Evolutionary conservation across 177 flowering plant genomes (phyloP).

Genomic region (Vitis hybrid): DNA sequence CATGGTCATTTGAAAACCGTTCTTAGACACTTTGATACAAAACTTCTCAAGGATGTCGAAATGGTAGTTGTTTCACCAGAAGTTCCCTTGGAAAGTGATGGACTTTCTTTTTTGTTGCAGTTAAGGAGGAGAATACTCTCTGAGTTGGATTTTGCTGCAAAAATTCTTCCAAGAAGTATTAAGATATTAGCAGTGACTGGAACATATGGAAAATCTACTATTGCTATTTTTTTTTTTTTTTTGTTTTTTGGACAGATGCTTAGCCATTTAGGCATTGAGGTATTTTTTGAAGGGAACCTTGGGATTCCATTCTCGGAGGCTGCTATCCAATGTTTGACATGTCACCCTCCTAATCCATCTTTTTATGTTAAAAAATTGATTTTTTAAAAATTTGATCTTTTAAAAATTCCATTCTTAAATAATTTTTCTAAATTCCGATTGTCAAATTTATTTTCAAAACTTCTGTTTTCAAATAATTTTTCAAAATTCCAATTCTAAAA

Average conservation of each 20-base stretch:
- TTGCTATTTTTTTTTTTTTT: constrained; percentile 30
- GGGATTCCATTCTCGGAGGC: not conserved
- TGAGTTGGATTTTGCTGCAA: constrained; percentile 48
- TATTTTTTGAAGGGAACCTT: too few relatives aligned
- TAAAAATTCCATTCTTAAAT: too few relatives aligned
- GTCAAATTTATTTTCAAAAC: too few relatives aligned
- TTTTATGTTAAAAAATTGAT: too few relatives aligned
- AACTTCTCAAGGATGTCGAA: constrained; percentile 33
- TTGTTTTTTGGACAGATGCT: constrained; percentile 28
- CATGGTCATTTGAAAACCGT: constrained; percentile 26
- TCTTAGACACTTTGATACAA: constrained; percentile 26
- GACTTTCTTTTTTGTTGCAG: constrained; percentile 30
- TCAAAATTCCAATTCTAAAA: too few relatives aligned
- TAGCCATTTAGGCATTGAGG: not conserved
- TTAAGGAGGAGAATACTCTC: constrained; percentile 39
- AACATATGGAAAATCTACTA: constrained; percentile 51
- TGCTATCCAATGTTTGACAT: too few relatives aligned
- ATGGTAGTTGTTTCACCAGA: constrained; percentile 49
- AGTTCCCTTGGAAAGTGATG: constrained; percentile 36
- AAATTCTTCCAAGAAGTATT: constrained; percentile 27
- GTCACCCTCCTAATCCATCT: too few relatives aligned
- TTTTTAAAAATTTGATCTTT: too few relatives aligned
- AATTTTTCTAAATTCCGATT: too few relatives aligned
- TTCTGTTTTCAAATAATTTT: too few relatives aligned
- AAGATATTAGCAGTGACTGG: constrained; percentile 43